Conservation (phyloP, 2,329 filamentous ascomycete genomes). For the Thelonectria blattea region DNA sequence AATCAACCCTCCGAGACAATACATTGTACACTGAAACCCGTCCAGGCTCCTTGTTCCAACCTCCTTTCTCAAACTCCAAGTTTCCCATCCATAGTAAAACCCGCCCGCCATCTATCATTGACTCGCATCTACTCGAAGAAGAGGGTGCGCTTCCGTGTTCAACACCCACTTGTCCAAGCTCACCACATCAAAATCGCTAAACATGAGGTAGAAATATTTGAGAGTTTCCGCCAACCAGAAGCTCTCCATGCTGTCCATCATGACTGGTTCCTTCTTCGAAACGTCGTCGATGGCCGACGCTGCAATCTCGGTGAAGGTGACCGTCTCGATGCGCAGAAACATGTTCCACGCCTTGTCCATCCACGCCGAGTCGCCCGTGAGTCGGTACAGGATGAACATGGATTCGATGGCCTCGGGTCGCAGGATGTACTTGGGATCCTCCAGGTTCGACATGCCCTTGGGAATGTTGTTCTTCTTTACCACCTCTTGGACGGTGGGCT, state of each 20-base stretch:
- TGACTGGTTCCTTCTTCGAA: slow-evolving; percentile 39
- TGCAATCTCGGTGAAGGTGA: slow-evolving; percentile 67
- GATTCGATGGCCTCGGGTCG: slow-evolving; percentile 81
- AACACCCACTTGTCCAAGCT: slow-evolving; percentile 68
- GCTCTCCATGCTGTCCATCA: slow-evolving; percentile 72
- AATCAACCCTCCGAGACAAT: background rate
- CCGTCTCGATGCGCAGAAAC: slow-evolving; percentile 68
- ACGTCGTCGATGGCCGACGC: slow-evolving; percentile 73
- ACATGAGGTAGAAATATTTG: slow-evolving; percentile 71
- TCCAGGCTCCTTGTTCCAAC: background rate
- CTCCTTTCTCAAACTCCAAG: background rate
- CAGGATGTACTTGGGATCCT: slow-evolving; percentile 67
- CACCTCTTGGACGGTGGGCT: slow-evolving; percentile 34
- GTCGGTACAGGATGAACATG: slow-evolving; percentile 78
- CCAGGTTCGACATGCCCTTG: slow-evolving; percentile 61
- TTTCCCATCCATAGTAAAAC: background rate
- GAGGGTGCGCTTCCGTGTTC: slow-evolving; percentile 62
- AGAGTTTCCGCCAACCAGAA: slow-evolving; percentile 76
- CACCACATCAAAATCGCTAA: slow-evolving; percentile 62
- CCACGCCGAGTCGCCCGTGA: slow-evolving; percentile 71
- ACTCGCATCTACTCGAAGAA: slow-evolving; percentile 39
- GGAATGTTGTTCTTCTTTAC: slow-evolving; percentile 47
- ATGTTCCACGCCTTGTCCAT: slow-evolving; percentile 76
- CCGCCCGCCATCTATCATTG: slow-evolving; percentile 1
- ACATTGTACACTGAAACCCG: background rate